Conservation (phyloP, 177 flowering plant genomes). For the Telopea speciosissima region DNA sequence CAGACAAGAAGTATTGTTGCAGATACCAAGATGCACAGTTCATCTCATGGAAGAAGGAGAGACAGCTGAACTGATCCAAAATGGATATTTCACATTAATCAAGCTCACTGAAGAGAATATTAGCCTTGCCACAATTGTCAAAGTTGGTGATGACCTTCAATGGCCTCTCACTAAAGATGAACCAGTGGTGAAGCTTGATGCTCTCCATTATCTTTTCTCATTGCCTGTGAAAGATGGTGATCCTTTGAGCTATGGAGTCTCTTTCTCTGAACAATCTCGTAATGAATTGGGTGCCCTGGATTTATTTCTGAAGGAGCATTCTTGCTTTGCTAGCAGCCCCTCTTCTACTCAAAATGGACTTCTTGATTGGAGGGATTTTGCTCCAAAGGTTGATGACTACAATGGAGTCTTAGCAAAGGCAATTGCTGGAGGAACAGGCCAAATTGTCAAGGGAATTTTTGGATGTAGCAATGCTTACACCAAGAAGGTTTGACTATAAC, state of each 20-base stretch:
- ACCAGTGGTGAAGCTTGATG: slow-evolving; percentile 72
- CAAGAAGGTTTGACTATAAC: slow-evolving; percentile 44
- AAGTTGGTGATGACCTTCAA: slow-evolving; percentile 62
- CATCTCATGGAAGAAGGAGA: slow-evolving; percentile 64
- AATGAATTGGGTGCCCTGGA: slow-evolving; percentile 42
- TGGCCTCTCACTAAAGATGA: slow-evolving; percentile 96
- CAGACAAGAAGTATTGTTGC: slow-evolving; percentile 40
- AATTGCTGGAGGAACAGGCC: slow-evolving; percentile 80
- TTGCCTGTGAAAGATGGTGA: slow-evolving; percentile 52
- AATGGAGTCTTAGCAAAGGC: slow-evolving; percentile 69
- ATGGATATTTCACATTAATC: slow-evolving; percentile 48
- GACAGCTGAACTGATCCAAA: slow-evolving; percentile 45
- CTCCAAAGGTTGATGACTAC: slow-evolving; percentile 70
- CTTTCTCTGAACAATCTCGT: slow-evolving; percentile 34
- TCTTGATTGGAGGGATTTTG: slow-evolving; percentile 71
- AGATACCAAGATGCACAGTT: slow-evolving; percentile 55
- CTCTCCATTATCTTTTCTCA: slow-evolving; percentile 63
- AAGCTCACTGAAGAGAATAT: slow-evolving; percentile 37
- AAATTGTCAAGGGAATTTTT: slow-evolving; percentile 81
- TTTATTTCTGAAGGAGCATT: slow-evolving; percentile 48
- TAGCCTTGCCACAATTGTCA: slow-evolving; percentile 45
- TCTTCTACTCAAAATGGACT: slow-evolving; percentile 13
- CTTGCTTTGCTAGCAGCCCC: slow-evolving; percentile 45
- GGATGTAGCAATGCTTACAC: slow-evolving; percentile 65
- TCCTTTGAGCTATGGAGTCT: slow-evolving; percentile 69